Base-by-base conservation (phyloP, 2,329 filamentous ascomycete species). In the Cordyceps farinosa region DNA sequence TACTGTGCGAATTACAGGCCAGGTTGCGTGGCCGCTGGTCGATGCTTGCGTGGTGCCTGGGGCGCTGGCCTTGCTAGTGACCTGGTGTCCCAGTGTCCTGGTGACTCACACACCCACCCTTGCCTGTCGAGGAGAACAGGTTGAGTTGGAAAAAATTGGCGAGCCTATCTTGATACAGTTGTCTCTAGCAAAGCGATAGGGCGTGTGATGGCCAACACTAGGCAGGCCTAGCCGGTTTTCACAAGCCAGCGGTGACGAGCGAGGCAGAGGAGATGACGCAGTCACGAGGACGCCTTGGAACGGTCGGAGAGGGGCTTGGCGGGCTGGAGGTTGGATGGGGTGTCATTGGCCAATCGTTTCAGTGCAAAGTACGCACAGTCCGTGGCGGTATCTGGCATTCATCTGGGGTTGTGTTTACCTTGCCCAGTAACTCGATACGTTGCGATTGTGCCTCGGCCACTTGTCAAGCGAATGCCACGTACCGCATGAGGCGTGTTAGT, bases 241-340 rank as follows among this genome's bases (percentile, higher is more conserved):
- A 44, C 27, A 17, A 32, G 38, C 17, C 29, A 40, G 45, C 45
- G 45, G 56, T 59, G 56, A 45, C 56, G 56, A 59, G 56, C 45
- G 56, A 59, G 45, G 44, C 56, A 59, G 32, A 59, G 56, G 34
- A 59, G 56, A 59, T 59, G 56, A 59, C 34, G 56, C 27, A 42
- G 56, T 59, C 56, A 59, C 56, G 45, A 45, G 56, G 56, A 42
- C 56, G 56, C 56, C 56, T 57, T 57, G 54, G 42, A 10, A 51
- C 17, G 45, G 32, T 34, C 45, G 34, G 34, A 57, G 36, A 42
- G 45, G 34, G 44, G 27, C n/a, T n/a, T 47, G 27, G 42, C 44
- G 34, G 45, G 56, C 44, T 34, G 22, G 44, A 45, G 13, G 10
- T 30, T 8, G 56, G 32, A 50, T 34, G 44, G 45, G 34, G 17